A percentile compares a stretch with the other conserved stretches of the same genome.
phyloP scores from a whole-genome alignment of 768 basidiomycete genomes.

The Phaeotremella skinneri region DNA sequence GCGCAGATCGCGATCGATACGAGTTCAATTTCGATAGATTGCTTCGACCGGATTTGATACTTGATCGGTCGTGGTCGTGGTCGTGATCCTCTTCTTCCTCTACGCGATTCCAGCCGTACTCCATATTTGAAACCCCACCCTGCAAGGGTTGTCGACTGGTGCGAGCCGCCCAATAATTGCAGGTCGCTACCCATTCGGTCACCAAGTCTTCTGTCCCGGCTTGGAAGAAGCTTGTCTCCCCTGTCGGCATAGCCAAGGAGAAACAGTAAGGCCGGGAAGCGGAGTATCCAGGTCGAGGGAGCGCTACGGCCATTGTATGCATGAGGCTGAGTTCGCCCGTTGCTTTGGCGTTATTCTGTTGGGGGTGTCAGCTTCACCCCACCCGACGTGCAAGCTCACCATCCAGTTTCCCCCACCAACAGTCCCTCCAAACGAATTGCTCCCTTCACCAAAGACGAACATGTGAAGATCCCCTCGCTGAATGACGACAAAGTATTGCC shows the following conservation, averaged over 20 bases:
- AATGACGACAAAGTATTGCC: slow-evolving; percentile 93
- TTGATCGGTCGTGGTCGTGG: slow-evolving; percentile 59
- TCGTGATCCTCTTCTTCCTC: slow-evolving; percentile 57
- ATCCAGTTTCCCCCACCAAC: slow-evolving; percentile 99
- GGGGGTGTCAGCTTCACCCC: slow-evolving; percentile 10
- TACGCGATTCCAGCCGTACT: slow-evolving; percentile 94
- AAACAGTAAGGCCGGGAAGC: slow-evolving; percentile 89
- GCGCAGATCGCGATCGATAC: slow-evolving; percentile 47
- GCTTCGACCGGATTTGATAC: slow-evolving; percentile 71
- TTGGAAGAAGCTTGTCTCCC: slow-evolving; percentile 96
- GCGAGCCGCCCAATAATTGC: slow-evolving; percentile 98
- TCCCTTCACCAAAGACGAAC: slow-evolving; percentile 83
- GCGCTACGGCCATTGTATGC: slow-evolving; percentile 79
- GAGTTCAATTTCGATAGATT: slow-evolving; percentile 56
- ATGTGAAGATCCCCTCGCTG: slow-evolving; percentile 90
- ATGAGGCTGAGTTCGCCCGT: slow-evolving; percentile 81
- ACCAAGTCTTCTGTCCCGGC: slow-evolving; percentile 98
- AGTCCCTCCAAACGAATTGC: slow-evolving; percentile 54
- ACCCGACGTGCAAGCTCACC: slow-evolving; percentile 60
- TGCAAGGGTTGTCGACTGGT: slow-evolving; percentile 91
- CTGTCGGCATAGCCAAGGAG: slow-evolving; percentile 81
- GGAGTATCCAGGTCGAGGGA: slow-evolving; percentile 90
- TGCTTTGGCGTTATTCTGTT: slow-evolving; percentile 75
- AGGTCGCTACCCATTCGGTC: slow-evolving; percentile 96
- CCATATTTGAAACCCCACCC: slow-evolving; percentile 98